A percentile compares a stretch with the other conserved stretches of the same genome.
Conservation (phyloP, 2,329 filamentous ascomycete genomes). For the Cladosporium colombiae region DNA sequence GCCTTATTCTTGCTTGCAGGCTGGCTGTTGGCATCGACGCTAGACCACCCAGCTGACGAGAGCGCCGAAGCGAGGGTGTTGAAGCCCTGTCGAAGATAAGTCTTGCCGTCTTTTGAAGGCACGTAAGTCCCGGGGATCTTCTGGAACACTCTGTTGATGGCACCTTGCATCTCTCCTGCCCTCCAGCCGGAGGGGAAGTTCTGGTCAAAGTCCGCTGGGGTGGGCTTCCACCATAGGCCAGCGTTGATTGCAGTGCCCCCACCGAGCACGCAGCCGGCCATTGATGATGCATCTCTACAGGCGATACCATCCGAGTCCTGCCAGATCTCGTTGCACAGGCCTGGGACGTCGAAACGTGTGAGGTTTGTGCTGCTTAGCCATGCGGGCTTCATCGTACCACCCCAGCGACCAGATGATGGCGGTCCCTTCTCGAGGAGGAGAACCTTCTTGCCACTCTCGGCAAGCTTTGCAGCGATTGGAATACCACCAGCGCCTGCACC, state of each 20-base stretch:
- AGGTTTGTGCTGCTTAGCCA: conserved; percentile 65
- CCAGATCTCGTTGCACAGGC: conserved; percentile 72
- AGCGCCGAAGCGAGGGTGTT: conserved; percentile 61
- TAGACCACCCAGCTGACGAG: conserved; percentile 61
- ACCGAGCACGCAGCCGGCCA: conserved; percentile 71
- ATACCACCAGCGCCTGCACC: conserved; percentile 64
- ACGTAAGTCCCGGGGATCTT: conserved; percentile 68
- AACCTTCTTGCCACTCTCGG: conserved; percentile 65
- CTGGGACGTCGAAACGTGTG: conserved; percentile 71
- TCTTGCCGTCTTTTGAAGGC: conserved; percentile 63
- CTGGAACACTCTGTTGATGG: conserved; percentile 63
- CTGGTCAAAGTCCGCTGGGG: conserved; percentile 67
- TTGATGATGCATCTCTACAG: conserved; percentile 68
- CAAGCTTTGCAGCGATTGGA: conserved; percentile 61
- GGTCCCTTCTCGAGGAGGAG: conserved; percentile 56
- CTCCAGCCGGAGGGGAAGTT: conserved; percentile 75
- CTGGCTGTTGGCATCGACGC: conserved; percentile 60
- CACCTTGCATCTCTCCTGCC: conserved; percentile 60
- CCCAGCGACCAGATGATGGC: conserved; percentile 63
- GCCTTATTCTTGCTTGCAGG: conserved; percentile 66
- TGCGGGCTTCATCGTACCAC: conserved; percentile 59
- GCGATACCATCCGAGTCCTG: conserved; percentile 62
- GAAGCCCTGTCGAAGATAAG: conserved; percentile 67
- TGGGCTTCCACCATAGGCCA: conserved; percentile 68
- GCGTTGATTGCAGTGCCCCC: conserved; percentile 68